phyloP scores from a whole-genome alignment of 495 filamentous ascomycete genomes.

The Penicillium paradoxum region DNA sequence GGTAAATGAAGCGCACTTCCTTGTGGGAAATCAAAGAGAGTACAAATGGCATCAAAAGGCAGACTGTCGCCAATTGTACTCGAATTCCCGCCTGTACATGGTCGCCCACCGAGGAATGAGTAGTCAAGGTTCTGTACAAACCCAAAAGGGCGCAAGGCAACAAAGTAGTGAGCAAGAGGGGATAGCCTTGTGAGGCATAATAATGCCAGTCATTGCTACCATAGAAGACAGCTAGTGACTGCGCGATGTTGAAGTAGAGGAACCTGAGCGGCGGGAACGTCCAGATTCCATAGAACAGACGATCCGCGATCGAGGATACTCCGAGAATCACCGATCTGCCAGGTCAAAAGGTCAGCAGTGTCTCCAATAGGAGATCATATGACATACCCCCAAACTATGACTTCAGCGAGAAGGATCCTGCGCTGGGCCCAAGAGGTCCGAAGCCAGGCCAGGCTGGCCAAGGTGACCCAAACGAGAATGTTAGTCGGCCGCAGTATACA shows the following conservation, averaged over 20 bases:
- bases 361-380: neutral
- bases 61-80: conserved; percentile 56
- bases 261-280: conserved; percentile 86
- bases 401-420: conserved; percentile 55
- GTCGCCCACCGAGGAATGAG: conserved; percentile 23
- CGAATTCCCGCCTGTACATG: conserved; percentile 32
- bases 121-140: conserved; percentile 49
- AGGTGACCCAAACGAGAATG: conserved; percentile 70
- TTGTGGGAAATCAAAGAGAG: conserved; percentile 89
- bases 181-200: conserved; percentile 84
- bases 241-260: conserved; percentile 85
- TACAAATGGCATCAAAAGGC: conserved; percentile 52
- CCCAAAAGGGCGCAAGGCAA: conserved; percentile 70
- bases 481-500: conserved; percentile 91
- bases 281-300: conserved; percentile 80
- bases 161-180: conserved; percentile 78
- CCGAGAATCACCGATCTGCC: conserved; percentile 51
- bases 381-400: conserved; percentile 62
- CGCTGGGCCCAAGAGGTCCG: conserved; percentile 39
- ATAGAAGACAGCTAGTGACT: conserved; percentile 86
- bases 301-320: conserved; percentile 64
- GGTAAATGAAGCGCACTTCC: conserved; percentile 96
- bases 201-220: conserved; percentile 90
- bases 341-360: conserved; percentile 9
- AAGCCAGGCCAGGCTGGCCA: conserved; percentile 45